Evolutionary conservation across 805 yeast genomes (phyloP).

Genomic region (Blastobotrys americana): DNA sequence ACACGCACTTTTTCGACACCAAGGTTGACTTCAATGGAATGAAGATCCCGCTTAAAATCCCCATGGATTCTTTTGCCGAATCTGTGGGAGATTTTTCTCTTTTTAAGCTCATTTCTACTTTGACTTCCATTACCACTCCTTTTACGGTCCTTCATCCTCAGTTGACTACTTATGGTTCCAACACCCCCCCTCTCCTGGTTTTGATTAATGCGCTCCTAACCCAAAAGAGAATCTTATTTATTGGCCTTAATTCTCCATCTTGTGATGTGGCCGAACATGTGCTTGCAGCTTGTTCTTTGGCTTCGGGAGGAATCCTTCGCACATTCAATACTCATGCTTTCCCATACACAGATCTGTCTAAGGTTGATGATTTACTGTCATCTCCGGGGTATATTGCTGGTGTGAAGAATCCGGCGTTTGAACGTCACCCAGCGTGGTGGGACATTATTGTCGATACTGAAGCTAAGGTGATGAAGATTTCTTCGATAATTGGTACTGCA

Average conservation of each 20-base stretch:
- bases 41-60: constrained; percentile 29
- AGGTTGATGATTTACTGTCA: constrained; percentile 42
- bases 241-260: constrained; percentile 45
- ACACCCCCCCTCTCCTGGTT: constrained; percentile 47
- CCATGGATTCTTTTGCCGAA: constrained; percentile 27
- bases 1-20: constrained; percentile 29
- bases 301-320: constrained; percentile 48
- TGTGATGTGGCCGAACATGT: constrained; percentile 46
- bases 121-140: constrained; percentile 19
- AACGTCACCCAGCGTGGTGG: constrained; percentile 48
- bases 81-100: constrained; percentile 29
- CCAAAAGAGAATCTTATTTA: constrained; percentile 43
- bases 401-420: constrained; percentile 54
- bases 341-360: constrained; percentile 51
- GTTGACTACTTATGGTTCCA: constrained; percentile 45
- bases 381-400: constrained; percentile 51
- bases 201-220: constrained; percentile 47
- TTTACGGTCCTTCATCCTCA: constrained; percentile 36
- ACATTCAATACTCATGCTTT: constrained; percentile 44
- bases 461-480: constrained; percentile 30
- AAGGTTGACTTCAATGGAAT: constrained; percentile 22
- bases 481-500: constrained; percentile 20
- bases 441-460: constrained; percentile 50
- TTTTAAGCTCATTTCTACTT: constrained; percentile 25
- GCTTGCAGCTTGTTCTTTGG: constrained; percentile 41